These are phyloP conservation scores for Ceratobasidium sp. DNA, from an alignment of 1,284 basidiomycete genomes.

Conservation along the genomic window DNA sequence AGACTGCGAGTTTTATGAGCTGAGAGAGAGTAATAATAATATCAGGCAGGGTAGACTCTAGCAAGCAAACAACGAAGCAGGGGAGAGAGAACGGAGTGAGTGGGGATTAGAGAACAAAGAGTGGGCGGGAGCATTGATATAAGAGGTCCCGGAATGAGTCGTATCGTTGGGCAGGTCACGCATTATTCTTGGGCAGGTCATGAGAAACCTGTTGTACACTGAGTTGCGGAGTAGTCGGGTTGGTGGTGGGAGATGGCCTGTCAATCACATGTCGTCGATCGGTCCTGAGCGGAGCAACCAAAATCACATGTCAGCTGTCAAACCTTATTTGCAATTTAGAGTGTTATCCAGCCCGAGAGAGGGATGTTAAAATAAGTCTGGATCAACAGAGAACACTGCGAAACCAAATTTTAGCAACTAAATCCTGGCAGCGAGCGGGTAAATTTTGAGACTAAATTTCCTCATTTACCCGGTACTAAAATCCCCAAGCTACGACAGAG, in stretches of 20 bases:
- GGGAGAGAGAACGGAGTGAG: conserved; percentile 5
- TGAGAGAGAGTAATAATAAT: background rate
- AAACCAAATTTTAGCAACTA: background rate
- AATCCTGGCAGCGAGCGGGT: conserved; percentile 1
- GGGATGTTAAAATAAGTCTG: background rate
- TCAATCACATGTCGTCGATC: conserved; percentile 34
- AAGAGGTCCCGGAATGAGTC: conserved; percentile 29
- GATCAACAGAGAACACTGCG: background rate
- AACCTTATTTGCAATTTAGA: background rate
- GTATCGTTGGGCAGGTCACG: conserved; percentile 9
- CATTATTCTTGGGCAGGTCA: conserved; percentile 28
- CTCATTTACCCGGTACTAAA: conserved; percentile 14
- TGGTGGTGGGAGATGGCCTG: conserved; percentile 1
- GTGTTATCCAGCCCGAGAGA: background rate
- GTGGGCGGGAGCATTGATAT: conserved; percentile 22
- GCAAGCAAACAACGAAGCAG: background rate
- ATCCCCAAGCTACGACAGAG: background rate
- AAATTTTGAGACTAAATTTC: background rate
- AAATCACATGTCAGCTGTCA: conserved; percentile 36
- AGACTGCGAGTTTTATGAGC: no score
- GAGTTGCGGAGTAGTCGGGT: conserved; percentile 25
- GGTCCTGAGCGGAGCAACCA: conserved; percentile 17
- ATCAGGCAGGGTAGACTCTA: conserved; percentile 1
- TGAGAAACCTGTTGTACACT: conserved; percentile 18
- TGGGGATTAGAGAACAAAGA: background rate